A percentile compares a stretch with the other conserved stretches of the same genome.
phyloP scores from a whole-genome alignment of 2,329 filamentous ascomycete species.

The Pseudogymnoascus sp. region DNA sequence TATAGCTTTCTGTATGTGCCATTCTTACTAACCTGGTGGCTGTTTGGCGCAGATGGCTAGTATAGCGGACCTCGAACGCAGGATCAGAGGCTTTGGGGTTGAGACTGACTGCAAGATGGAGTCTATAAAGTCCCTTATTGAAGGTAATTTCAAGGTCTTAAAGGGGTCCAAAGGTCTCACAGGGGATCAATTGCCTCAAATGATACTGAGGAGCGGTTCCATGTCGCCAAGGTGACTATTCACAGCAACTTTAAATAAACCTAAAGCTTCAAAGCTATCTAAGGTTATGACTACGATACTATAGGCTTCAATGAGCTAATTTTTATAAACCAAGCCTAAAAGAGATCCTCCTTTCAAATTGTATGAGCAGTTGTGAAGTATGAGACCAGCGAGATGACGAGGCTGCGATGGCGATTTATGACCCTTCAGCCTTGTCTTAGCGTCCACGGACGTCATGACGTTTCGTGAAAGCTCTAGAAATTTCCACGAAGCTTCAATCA shows the following conservation, averaged over 20 bases:
- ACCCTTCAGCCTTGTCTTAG: neutral
- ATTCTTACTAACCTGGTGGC: neutral
- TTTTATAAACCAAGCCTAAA: neutral
- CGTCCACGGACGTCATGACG: neutral
- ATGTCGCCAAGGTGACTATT: neutral
- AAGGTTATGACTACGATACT: neutral
- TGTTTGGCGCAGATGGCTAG: neutral
- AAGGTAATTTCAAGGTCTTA: neutral
- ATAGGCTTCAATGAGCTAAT: neutral
- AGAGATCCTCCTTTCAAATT: too few species aligned
- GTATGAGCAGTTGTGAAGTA: neutral
- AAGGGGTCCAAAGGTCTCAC: neutral
- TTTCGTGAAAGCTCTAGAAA: constrained; percentile 1
- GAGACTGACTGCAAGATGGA: neutral
- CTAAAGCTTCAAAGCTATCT: neutral
- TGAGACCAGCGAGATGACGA: neutral
- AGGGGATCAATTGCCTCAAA: neutral
- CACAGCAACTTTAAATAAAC: neutral
- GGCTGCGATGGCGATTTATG: neutral
- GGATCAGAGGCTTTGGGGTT: neutral
- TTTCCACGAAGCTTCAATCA: neutral
- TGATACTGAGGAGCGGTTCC: neutral
- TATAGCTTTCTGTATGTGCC: neutral
- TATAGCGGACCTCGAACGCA: neutral
- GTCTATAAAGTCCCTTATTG: neutral